Evolutionary conservation across 1,139 yeast species (phyloP).

Genomic region (Blastobotrys capitulatus): DNA sequence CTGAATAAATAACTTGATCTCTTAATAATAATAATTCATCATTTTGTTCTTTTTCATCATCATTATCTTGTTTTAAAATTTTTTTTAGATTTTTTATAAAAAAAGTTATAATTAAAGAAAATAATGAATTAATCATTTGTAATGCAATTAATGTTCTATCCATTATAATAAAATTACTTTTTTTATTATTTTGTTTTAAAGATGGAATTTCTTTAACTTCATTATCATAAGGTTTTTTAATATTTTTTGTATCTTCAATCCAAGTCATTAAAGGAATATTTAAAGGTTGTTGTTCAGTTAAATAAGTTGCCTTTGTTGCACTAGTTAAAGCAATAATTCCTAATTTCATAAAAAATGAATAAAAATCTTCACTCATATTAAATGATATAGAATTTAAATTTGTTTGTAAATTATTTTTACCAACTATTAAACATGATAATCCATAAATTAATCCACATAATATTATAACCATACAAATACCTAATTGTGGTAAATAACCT

Average conservation of each 20-base stretch:
- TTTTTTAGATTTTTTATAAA: not conserved
- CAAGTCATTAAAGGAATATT: slow-evolving; percentile 51
- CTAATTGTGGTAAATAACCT: slow-evolving; percentile 58
- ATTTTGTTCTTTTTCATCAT: slow-evolving; percentile 9
- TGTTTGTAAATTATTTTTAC: slow-evolving; percentile 42
- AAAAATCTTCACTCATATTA: slow-evolving; percentile 56
- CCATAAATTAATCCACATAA: slow-evolving; percentile 48
- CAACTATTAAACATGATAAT: slow-evolving; percentile 50
- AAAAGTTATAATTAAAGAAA: slow-evolving; percentile 8
- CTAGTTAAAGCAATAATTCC: slow-evolving; percentile 62
- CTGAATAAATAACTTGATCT: slow-evolving; percentile 17
- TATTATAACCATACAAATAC: slow-evolving; percentile 45
- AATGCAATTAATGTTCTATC: slow-evolving; percentile 18
- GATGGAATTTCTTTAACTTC: slow-evolving; percentile 11
- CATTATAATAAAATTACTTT: slow-evolving; percentile 2
- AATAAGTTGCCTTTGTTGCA: slow-evolving; percentile 61
- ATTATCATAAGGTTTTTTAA: slow-evolving; percentile 16
- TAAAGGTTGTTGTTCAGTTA: slow-evolving; percentile 52
- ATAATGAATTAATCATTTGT: slow-evolving; percentile 19
- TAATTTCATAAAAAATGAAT: slow-evolving; percentile 52
- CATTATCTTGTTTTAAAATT: slow-evolving; percentile 9
- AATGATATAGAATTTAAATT: slow-evolving; percentile 30
- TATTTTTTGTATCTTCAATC: slow-evolving; percentile 31
- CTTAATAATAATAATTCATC: slow-evolving; percentile 13
- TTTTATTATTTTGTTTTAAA: not conserved